phyloP scores from a whole-genome alignment of 495 filamentous ascomycete genomes.

The Terfezia claveryi region DNA sequence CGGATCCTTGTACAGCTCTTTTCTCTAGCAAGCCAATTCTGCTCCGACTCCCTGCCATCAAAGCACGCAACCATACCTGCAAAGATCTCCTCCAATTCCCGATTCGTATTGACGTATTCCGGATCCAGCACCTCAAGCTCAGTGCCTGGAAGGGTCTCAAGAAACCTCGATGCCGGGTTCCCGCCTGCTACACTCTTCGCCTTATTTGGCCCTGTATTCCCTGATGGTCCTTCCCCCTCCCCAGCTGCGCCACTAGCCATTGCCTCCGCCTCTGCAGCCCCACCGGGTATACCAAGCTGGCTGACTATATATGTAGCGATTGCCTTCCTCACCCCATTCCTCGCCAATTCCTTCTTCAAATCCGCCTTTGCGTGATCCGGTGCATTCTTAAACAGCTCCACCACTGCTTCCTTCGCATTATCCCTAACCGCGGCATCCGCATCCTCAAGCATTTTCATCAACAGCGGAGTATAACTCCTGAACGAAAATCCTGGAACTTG shows the following conservation, averaged over 20 bases:
- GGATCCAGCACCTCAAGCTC: slow-evolving; percentile 55
- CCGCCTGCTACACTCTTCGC: slow-evolving; percentile 26
- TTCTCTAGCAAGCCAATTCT: slow-evolving; percentile 75
- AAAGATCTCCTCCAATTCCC: slow-evolving; percentile 68
- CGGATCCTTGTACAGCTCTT: slow-evolving; percentile 54
- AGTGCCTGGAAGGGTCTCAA: slow-evolving; percentile 27
- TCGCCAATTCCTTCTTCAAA: slow-evolving; percentile 58
- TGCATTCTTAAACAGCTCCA: slow-evolving; percentile 65
- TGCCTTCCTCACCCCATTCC: slow-evolving; percentile 57
- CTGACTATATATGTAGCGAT: slow-evolving; percentile 60
- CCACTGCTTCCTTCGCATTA: slow-evolving; percentile 52
- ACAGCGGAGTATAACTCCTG: slow-evolving; percentile 51
- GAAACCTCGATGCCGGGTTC: slow-evolving; percentile 26
- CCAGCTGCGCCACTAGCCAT: not conserved
- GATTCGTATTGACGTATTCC: slow-evolving; percentile 50
- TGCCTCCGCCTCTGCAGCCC: slow-evolving; percentile 25
- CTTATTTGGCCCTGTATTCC: slow-evolving; percentile 4
- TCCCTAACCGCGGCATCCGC: slow-evolving; percentile 71
- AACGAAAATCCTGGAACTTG: slow-evolving; percentile 34
- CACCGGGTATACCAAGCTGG: slow-evolving; percentile 39
- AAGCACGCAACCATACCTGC: slow-evolving; percentile 58
- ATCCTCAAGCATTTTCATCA: slow-evolving; percentile 76
- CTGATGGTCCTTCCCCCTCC: not conserved
- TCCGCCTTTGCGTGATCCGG: slow-evolving; percentile 69
- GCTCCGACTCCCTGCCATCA: slow-evolving; percentile 73